These are phyloP conservation scores for Hypoxylon perforatum DNA, from an alignment of 495 filamentous ascomycete species.

Conservation along the genomic window DNA sequence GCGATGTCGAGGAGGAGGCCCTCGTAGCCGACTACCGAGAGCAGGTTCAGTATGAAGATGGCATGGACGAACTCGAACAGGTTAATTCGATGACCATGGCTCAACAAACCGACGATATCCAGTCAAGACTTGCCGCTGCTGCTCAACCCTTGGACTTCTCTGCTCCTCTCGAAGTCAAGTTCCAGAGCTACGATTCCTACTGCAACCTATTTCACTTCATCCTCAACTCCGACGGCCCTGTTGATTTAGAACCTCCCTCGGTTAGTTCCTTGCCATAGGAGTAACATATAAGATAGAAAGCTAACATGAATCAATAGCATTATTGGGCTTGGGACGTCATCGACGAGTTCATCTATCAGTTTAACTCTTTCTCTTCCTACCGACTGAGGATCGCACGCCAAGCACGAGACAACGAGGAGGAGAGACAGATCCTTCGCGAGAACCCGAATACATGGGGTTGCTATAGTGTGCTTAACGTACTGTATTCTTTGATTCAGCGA, in stretches of 20 bases:
- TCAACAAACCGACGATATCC: slow-evolving; percentile 80
- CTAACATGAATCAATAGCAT: slow-evolving; percentile 68
- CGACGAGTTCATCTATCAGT: slow-evolving; percentile 99
- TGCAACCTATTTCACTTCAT: slow-evolving; percentile 99
- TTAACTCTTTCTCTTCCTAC: slow-evolving; percentile 98
- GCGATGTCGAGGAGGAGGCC: slow-evolving; percentile 93
- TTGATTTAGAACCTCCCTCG: slow-evolving; percentile 94
- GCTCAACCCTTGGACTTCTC: slow-evolving; percentile 95
- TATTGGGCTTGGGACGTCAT: slow-evolving; percentile 99
- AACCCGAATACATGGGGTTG: slow-evolving; percentile 99
- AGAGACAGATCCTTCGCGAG: slow-evolving; percentile 88
- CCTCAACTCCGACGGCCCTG: slow-evolving; percentile 96
- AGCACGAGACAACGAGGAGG: slow-evolving; percentile 81
- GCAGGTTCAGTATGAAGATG: slow-evolving; percentile 91
- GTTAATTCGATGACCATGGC: slow-evolving; percentile 63
- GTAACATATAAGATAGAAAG: slow-evolving; percentile 24
- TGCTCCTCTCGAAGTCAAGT: slow-evolving; percentile 93
- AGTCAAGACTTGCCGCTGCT: slow-evolving; percentile 86
- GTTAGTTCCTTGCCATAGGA: slow-evolving; percentile 63
- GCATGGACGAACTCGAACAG: slow-evolving; percentile 80
- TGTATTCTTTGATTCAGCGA: slow-evolving; percentile 97
- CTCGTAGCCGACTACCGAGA: slow-evolving; percentile 93
- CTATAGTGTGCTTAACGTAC: slow-evolving; percentile 98
- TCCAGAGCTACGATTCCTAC: slow-evolving; percentile 98
- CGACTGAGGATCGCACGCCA: slow-evolving; percentile 89